Base-by-base conservation (phyloP, 306 rosid species). In the Cucumis hystrix region DNA sequence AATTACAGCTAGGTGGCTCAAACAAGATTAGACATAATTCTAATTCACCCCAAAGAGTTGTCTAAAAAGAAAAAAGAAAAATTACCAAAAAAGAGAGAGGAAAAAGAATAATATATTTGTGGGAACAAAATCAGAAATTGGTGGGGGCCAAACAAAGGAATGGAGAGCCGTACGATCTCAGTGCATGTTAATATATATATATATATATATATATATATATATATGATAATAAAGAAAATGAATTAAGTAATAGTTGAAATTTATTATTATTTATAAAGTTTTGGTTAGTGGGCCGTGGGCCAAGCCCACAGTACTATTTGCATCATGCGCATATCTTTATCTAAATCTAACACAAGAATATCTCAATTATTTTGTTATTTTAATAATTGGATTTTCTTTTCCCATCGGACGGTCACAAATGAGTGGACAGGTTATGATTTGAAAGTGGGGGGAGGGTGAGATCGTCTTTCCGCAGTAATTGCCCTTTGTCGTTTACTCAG, bases 401-500 rank as follows among this genome's bases (percentile, higher is more conserved):
- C 3, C 21, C 0, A 70, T 70, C 76, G 21, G 76, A 70, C 76
- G 76, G 76, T 70, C 59, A 12, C 2, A 16, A 25, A 20, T 68
- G n/a, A 45, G 6, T 68, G 20, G 6, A 23, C 10, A 68, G 35
- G 10, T 55, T 25, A 39, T 64, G 10, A 67, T 41, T 67, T 67
- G 35, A 41, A 41, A 20, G 74, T 41, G 54, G 74, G 55, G 18
- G 20, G 74, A 18, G 79, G 76, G 58, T 14, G 35, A 21, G 76
- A 70, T 70, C 76, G 58, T 70, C 76, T 47, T 21, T 70, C 20
- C 12, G 76, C 21, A 70, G 58, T 47, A 70, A 70, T 23, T 23
- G 40, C 21, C 13, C 8, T 7, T 70, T 80, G 87, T 87, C 89
- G 90, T 89, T 80, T 84, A 52, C 61, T 45, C 7, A 81, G 88